Conservation (phyloP, 2,329 filamentous ascomycete genomes). For the Cladosporium sp. region DNA sequence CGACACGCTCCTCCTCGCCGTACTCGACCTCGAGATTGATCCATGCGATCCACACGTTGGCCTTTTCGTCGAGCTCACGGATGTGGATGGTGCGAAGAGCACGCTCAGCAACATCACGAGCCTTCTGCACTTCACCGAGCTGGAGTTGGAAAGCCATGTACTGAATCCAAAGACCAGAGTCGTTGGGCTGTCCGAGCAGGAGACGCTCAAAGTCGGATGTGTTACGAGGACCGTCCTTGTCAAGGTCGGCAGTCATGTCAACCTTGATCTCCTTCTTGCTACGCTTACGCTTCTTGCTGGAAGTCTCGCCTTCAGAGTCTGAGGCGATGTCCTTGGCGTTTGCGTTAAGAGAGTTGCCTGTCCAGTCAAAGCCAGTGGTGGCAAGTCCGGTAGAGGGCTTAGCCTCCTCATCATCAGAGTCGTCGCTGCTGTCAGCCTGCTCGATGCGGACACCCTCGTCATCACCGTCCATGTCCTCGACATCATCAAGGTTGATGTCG, state of each 20-base stretch:
- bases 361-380: conserved; percentile 85
- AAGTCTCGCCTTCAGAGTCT: conserved; percentile 56
- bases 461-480: conserved; percentile 48
- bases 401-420: conserved; percentile 35
- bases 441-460: conserved; percentile 53
- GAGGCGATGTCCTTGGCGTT: conserved; percentile 56
- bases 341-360: conserved; percentile 57
- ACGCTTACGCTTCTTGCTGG: conserved; percentile 59
- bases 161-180: conserved; percentile 88
- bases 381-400: conserved; percentile 54
- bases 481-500: conserved; percentile 46
- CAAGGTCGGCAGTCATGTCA: conserved; percentile 89
- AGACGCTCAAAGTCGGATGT: conserved; percentile 91
- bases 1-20: conserved; percentile 71
- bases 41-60: conserved; percentile 92
- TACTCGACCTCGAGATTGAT: conserved; percentile 94
- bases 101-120: conserved; percentile 84
- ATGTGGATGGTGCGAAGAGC: conserved; percentile 90
- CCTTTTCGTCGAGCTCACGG: conserved; percentile 85
- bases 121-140: conserved; percentile 82
- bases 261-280: conserved; percentile 79
- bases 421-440: conserved; percentile 40
- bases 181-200: conserved; percentile 87
- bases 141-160: conserved; percentile 99
- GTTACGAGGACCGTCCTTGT: conserved; percentile 83